Conservation (phyloP, 495 filamentous ascomycete genomes). For the Aspergillus ostianus region DNA sequence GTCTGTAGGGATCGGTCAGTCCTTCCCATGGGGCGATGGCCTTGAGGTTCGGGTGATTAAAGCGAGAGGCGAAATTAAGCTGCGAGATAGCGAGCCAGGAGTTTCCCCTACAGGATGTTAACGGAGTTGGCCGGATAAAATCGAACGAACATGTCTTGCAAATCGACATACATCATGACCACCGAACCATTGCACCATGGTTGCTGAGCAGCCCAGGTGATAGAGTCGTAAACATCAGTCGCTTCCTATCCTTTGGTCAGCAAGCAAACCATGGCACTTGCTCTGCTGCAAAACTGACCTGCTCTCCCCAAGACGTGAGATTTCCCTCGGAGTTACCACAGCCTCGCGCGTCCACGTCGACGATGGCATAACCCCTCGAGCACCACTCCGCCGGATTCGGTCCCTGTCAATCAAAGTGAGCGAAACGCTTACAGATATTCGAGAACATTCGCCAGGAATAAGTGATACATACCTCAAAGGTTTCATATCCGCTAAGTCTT, state of each 20-base stretch:
- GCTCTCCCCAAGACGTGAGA: conserved; percentile 22
- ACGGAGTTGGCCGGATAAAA: background rate
- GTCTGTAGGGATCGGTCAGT: conserved; percentile 31
- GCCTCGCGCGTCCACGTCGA: conserved; percentile 41
- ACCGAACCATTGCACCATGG: conserved; percentile 25
- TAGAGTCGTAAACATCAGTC: conserved; percentile 20
- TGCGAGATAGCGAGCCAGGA: conserved; percentile 36
- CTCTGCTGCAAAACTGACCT: conserved; percentile 1
- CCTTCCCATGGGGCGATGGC: conserved; percentile 45
- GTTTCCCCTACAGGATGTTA: conserved; percentile 14
- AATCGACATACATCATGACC: conserved; percentile 9
- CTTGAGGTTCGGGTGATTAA: conserved; percentile 33
- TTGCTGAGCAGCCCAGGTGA: conserved; percentile 15
- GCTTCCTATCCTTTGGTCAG: conserved; percentile 6
- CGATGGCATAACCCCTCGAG: conserved; percentile 38
- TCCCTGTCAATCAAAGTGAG: conserved; percentile 9
- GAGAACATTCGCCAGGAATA: background rate
- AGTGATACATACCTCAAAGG: conserved; percentile 29
- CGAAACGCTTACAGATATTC: background rate
- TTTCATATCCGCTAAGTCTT: conserved; percentile 24
- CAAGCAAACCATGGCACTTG: background rate
- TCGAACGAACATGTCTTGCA: background rate
- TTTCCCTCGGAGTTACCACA: conserved; percentile 31
- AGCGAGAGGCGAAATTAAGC: conserved; percentile 31
- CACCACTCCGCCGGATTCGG: conserved; percentile 42